phyloP scores from a whole-genome alignment of 106 monocot species.

The Platanthera guangdongensis region DNA sequence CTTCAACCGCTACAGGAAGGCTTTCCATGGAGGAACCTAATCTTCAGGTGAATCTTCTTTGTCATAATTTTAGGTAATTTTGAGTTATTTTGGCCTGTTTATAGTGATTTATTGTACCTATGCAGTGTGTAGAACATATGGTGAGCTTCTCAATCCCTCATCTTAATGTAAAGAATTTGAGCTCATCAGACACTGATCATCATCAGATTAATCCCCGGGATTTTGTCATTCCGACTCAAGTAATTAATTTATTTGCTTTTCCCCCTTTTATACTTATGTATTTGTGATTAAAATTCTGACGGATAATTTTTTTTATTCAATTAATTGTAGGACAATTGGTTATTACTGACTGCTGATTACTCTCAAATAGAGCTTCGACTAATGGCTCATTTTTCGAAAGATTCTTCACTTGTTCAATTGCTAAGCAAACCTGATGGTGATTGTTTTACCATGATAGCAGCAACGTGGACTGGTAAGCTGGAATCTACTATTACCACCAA shows the following conservation, averaged over 20 bases:
- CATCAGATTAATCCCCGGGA: conserved; percentile 88
- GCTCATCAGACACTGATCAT: conserved; percentile 26
- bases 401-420: conserved; percentile 64
- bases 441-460: conserved; percentile 82
- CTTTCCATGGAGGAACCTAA: conserved; percentile 99
- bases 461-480: conserved; percentile 72
- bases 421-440: conserved; percentile 89
- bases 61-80: not conserved
- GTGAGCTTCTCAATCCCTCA: conserved; percentile 44
- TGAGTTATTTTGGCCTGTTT: not conserved
- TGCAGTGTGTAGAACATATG: conserved; percentile 83
- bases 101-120: not conserved
- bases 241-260: conserved; percentile 23
- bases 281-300: not conserved
- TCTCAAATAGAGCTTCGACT: conserved; percentile 91
- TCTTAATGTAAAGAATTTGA: conserved; percentile 13
- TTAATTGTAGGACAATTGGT: conserved; percentile 71
- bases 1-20: conserved; percentile 88
- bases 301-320: conserved; percentile 6
- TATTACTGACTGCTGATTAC: conserved; percentile 90
- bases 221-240: conserved; percentile 86
- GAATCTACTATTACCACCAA: conserved; percentile 42
- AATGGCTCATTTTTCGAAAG: conserved; percentile 94
- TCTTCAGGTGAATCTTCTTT: conserved; percentile 62
- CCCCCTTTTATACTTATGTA: not conserved